Evolutionary conservation across 2,329 filamentous ascomycete genomes (phyloP).

Genomic region (Pseudogymnoascus pannorum): DNA sequence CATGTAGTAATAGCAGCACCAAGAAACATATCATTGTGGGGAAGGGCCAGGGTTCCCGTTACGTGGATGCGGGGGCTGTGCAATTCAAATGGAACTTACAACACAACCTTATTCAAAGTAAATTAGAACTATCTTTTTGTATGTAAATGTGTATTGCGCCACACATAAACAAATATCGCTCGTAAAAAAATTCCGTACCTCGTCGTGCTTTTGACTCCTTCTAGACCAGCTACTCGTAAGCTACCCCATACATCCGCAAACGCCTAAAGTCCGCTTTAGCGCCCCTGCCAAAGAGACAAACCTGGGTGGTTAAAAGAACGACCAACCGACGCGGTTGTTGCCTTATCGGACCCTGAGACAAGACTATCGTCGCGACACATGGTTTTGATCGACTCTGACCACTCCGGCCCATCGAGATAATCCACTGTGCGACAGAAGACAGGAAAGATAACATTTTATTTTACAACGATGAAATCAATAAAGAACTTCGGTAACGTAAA

Average conservation of each 20-base stretch:
- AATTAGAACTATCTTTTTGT: not conserved
- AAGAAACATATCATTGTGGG: not conserved
- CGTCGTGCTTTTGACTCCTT: not conserved
- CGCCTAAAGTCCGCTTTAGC: not conserved
- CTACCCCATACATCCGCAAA: not conserved
- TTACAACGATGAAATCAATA: constrained; percentile 28
- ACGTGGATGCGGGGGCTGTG: constrained; percentile 5
- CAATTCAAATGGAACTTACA: not conserved
- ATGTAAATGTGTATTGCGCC: not conserved
- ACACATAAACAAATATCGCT: not conserved
- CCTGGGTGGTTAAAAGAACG: not conserved
- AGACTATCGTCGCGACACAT: constrained; percentile 2
- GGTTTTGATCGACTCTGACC: constrained; percentile 2
- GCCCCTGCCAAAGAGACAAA: not conserved
- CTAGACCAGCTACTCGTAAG: not conserved
- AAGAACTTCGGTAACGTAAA: constrained; percentile 28
- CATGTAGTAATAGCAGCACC: not conserved
- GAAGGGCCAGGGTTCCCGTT: not conserved
- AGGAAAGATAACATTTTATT: not conserved
- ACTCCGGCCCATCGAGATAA: not conserved
- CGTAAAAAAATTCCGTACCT: not conserved
- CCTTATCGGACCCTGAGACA: constrained; percentile 8
- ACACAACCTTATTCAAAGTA: constrained; percentile 4
- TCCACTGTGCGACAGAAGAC: not conserved
- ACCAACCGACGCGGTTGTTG: not conserved